These are phyloP conservation scores for Pisolithus thermaeus DNA, from an alignment of 1,284 basidiomycete genomes.

Conservation along the genomic window DNA sequence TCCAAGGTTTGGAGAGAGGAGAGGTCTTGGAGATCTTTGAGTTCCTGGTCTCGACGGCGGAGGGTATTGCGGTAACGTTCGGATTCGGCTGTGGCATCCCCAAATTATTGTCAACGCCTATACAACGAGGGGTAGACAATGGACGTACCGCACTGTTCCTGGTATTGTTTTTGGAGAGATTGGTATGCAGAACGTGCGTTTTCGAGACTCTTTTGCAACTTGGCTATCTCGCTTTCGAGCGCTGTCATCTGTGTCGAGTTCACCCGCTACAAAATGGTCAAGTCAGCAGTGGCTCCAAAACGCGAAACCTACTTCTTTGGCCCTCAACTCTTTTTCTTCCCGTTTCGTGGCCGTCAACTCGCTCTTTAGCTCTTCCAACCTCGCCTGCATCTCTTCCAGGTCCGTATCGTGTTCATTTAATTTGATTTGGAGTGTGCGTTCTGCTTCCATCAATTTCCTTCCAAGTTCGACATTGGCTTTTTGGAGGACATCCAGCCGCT, in stretches of 20 bases:
- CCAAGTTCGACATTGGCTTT: constrained; percentile 68
- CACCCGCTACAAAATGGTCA: constrained; percentile 39
- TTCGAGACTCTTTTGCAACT: constrained; percentile 67
- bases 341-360: constrained; percentile 74
- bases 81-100: constrained; percentile 48
- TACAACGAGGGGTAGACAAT: not conserved
- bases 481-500: constrained; percentile 64
- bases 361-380: constrained; percentile 65
- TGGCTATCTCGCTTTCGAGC: constrained; percentile 74
- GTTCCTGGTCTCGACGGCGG: constrained; percentile 65
- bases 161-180: constrained; percentile 77
- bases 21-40: constrained; percentile 58
- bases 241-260: constrained; percentile 59
- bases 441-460: constrained; percentile 67
- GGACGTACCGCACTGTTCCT: constrained; percentile 73
- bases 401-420: constrained; percentile 71
- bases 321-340: constrained; percentile 83
- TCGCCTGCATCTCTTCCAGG: constrained; percentile 66
- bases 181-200: constrained; percentile 63
- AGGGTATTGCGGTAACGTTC: constrained; percentile 74
- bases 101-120: not conserved
- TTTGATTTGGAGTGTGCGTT: constrained; percentile 59
- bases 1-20: constrained; percentile 58
- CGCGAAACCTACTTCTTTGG: constrained; percentile 60
- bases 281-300: constrained; percentile 1